Conservation (phyloP, 1,139 yeast species). For the Pichiaceae sp. region DNA sequence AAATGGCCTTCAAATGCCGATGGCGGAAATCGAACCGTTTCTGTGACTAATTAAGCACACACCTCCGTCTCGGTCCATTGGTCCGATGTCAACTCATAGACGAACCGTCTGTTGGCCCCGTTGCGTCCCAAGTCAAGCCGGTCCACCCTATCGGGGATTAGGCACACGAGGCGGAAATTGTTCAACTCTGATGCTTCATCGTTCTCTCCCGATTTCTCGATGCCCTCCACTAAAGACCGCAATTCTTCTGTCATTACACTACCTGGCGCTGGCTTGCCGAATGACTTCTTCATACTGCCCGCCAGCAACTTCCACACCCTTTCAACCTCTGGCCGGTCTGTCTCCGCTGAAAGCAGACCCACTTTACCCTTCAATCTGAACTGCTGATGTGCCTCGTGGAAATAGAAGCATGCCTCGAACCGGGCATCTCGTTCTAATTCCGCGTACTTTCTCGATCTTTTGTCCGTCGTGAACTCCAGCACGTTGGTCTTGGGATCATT, state of each 20-base stretch:
- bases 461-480: slow-evolving; percentile 64
- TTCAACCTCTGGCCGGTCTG: slow-evolving; percentile 34
- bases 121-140: slow-evolving; percentile 44
- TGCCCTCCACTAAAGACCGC: slow-evolving; percentile 52
- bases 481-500: slow-evolving; percentile 61
- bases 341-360: slow-evolving; percentile 24
- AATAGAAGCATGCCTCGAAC: slow-evolving; percentile 74
- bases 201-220: slow-evolving; percentile 33
- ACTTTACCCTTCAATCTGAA: slow-evolving; percentile 67
- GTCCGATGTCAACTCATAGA: slow-evolving; percentile 42
- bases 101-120: slow-evolving; percentile 41
- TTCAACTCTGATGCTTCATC: slow-evolving; percentile 72
- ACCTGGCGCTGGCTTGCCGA: slow-evolving; percentile 68
- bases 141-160: slow-evolving; percentile 71
- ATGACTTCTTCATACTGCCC: slow-evolving; percentile 50
- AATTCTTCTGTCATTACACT: slow-evolving; percentile 45
- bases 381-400: slow-evolving; percentile 52
- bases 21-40: too few relatives aligned
- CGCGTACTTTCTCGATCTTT: slow-evolving; percentile 53
- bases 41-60: too few relatives aligned
- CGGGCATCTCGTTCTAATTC: slow-evolving; percentile 44
- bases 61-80: slow-evolving; percentile 73
- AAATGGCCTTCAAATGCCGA: too few relatives aligned
- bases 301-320: slow-evolving; percentile 61
- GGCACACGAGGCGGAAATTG: slow-evolving; percentile 61